Evolutionary conservation across 805 yeast genomes (phyloP).

Genomic region (Metschnikowia picachoensis): DNA sequence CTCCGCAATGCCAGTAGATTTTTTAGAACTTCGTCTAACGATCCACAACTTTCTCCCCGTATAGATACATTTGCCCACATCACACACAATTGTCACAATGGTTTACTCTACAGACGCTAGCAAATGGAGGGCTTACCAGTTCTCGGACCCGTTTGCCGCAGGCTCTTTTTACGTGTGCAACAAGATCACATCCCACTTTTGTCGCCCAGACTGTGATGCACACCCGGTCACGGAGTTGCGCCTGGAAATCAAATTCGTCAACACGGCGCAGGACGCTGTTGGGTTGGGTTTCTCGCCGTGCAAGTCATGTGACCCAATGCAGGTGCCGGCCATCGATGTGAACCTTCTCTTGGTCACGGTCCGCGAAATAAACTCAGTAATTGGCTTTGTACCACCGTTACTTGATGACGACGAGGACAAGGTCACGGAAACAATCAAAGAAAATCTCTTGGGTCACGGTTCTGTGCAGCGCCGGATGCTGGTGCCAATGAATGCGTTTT

Average conservation of each 20-base stretch:
- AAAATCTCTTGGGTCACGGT: conserved; percentile 29
- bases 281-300: conserved; percentile 49
- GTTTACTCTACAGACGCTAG: conserved; percentile 41
- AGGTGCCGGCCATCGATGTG: conserved; percentile 43
- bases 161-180: conserved; percentile 53
- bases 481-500: conserved; percentile 27
- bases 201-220: conserved; percentile 69
- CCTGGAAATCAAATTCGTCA: conserved; percentile 45
- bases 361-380: conserved; percentile 48
- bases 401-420: conserved; percentile 43
- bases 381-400: conserved; percentile 55
- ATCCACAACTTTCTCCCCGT: not conserved
- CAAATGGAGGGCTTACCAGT: conserved; percentile 63
- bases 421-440: conserved; percentile 35
- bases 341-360: conserved; percentile 47
- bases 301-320: conserved; percentile 50
- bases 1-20: not conserved
- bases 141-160: conserved; percentile 63
- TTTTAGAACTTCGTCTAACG: not conserved
- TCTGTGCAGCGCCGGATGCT: conserved; percentile 22
- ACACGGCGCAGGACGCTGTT: conserved; percentile 39
- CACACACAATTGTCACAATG: conserved; percentile 18
- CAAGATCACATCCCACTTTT: conserved; percentile 39
- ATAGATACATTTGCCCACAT: not conserved
- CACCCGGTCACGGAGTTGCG: conserved; percentile 40